Evolutionary conservation across 257 asterid genomes (phyloP).

Genomic region (Hygrophila difformis): DNA sequence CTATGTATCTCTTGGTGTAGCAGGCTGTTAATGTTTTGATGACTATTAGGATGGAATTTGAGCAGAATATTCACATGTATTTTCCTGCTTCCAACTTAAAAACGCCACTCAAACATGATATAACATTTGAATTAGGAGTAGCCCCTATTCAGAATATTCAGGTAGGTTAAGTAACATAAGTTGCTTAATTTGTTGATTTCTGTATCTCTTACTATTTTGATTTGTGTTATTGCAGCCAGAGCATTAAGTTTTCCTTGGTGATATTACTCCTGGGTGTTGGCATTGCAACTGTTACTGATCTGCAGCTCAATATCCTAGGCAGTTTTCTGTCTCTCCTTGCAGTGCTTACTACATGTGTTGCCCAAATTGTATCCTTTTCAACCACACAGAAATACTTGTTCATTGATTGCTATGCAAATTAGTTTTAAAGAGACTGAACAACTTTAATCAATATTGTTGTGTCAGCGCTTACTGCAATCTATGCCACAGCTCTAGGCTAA

Average conservation of each 20-base stretch:
- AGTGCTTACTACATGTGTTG: conserved; percentile 70
- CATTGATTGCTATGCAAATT: no score
- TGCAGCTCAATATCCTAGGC: conserved; percentile 82
- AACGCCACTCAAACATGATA: neutral
- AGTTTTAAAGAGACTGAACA: no score
- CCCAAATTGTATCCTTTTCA: conserved; percentile 75
- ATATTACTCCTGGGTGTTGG: conserved; percentile 92
- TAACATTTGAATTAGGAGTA: neutral
- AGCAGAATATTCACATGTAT: neutral
- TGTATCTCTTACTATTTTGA: neutral
- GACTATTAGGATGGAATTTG: no score
- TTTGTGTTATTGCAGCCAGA: conserved; percentile 50
- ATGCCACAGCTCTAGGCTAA: no score
- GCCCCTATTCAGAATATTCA: neutral
- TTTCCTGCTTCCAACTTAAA: neutral
- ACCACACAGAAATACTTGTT: conserved; percentile 7
- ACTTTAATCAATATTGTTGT: no score
- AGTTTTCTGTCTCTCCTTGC: conserved; percentile 77
- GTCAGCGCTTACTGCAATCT: no score
- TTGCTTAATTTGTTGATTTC: neutral
- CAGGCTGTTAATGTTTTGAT: no score
- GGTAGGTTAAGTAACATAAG: neutral
- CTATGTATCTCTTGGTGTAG: no score
- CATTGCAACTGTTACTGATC: conserved; percentile 88
- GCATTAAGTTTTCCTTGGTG: conserved; percentile 56